These are phyloP conservation scores for Sugiyamaella xylanicola DNA, from an alignment of 1,139 yeast species.

Conservation along the genomic window DNA sequence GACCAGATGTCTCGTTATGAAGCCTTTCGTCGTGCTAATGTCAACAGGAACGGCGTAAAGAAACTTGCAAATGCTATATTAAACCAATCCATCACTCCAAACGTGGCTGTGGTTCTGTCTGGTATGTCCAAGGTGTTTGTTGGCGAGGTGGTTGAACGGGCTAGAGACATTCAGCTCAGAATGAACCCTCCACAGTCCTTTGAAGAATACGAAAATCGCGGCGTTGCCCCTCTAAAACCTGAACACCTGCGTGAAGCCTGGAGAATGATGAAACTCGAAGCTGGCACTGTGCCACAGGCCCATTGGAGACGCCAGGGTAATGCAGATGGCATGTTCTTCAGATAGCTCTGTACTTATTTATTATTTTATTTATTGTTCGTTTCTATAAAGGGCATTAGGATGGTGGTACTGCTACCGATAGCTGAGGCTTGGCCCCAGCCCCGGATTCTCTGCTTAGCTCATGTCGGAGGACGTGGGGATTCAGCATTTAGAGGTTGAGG, in stretches of 20 bases:
- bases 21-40: constrained; percentile 78
- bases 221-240: constrained; percentile 61
- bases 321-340: constrained; percentile 66
- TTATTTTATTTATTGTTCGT: constrained; percentile 19
- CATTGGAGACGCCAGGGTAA: constrained; percentile 72
- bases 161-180: constrained; percentile 57
- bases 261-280: constrained; percentile 69
- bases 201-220: constrained; percentile 47
- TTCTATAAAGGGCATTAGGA: neutral
- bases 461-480: no score
- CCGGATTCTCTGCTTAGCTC: no score
- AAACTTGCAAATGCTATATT: constrained; percentile 77
- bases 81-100: constrained; percentile 82
- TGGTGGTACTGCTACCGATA: neutral
- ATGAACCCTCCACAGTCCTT: constrained; percentile 41
- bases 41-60: constrained; percentile 78
- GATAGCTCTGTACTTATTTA: constrained; percentile 42
- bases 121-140: constrained; percentile 87
- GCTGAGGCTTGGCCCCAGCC: neutral
- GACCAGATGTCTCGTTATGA: constrained; percentile 89
- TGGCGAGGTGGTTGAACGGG: constrained; percentile 84
- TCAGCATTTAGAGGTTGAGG: no score
- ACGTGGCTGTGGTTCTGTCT: constrained; percentile 77
- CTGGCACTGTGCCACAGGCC: constrained; percentile 61
- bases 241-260: constrained; percentile 89